Evolutionary conservation across 2,329 filamentous ascomycete species (phyloP).

Genomic region (Colletotrichum tofieldiae): DNA sequence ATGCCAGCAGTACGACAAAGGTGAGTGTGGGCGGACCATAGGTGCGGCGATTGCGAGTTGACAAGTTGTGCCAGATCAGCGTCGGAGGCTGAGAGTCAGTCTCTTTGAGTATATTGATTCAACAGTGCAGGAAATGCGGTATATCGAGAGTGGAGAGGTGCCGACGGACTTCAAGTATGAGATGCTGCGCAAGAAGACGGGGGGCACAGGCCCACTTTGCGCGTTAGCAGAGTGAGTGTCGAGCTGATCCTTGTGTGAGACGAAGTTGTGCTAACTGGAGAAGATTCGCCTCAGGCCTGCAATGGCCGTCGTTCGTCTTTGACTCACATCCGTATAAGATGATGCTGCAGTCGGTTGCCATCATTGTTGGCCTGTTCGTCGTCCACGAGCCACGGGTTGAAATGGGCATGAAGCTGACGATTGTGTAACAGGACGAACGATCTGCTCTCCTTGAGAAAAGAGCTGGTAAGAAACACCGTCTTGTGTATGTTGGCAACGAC

Average conservation of each 20-base stretch:
- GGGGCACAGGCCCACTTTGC: constrained; percentile 35
- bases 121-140: constrained; percentile 31
- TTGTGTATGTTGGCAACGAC: not conserved
- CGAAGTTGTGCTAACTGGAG: constrained; percentile 13
- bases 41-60: not conserved
- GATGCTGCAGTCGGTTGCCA: constrained; percentile 31
- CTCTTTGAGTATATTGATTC: constrained; percentile 40
- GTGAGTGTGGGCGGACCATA: constrained; percentile 7
- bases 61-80: constrained; percentile 22
- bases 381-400: too few relatives aligned
- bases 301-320: constrained; percentile 12
- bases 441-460: constrained; percentile 37
- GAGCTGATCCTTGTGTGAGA: too few relatives aligned
- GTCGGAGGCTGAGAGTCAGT: constrained; percentile 21
- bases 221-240: constrained; percentile 38
- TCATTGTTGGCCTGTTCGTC: constrained; percentile 38
- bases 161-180: constrained; percentile 31
- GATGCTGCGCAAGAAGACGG: constrained; percentile 32
- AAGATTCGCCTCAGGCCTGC: constrained; percentile 33
- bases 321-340: constrained; percentile 19
- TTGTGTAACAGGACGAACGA: constrained; percentile 34
- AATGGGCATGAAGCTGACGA: not conserved
- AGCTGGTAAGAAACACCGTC: constrained; percentile 21
- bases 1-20: constrained; percentile 27
- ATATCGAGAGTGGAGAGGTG: constrained; percentile 29